Evolutionary conservation across 2,329 filamentous ascomycete genomes (phyloP).

Genomic region (Monilinia fructigena): DNA sequence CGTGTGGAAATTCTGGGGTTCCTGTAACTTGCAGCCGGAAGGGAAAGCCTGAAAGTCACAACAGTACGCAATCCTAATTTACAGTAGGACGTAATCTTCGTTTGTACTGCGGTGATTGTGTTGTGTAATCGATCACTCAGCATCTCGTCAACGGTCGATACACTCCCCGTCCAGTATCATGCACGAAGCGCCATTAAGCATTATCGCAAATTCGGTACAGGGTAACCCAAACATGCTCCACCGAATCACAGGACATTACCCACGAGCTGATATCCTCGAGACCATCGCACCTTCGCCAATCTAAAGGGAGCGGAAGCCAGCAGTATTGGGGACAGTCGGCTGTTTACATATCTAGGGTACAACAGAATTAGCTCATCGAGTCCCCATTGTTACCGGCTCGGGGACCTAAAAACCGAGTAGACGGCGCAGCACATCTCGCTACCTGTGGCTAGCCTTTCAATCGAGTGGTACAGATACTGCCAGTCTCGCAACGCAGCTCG

Average conservation of each 20-base stretch:
- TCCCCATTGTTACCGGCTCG: constrained; percentile 23
- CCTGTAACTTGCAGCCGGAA: constrained; percentile 22
- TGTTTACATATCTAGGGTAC: constrained; percentile 22
- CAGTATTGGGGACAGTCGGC: constrained; percentile 23
- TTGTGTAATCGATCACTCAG: constrained; percentile 16
- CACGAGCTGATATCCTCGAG: constrained; percentile 24
- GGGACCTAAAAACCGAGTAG: constrained; percentile 25
- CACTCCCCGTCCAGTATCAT: constrained; percentile 1
- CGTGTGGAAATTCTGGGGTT: constrained; percentile 25
- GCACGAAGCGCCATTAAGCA: constrained; percentile 18
- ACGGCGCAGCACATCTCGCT: constrained; percentile 24
- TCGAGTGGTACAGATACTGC: constrained; percentile 18
- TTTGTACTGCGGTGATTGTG: constrained; percentile 19
- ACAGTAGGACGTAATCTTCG: constrained; percentile 23
- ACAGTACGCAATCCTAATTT: constrained; percentile 19
- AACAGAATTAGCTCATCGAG: constrained; percentile 21
- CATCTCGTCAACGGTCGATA: constrained; percentile 20
- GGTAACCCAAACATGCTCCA: constrained; percentile 11
- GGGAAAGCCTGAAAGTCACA: constrained; percentile 20
- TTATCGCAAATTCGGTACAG: constrained; percentile 19
- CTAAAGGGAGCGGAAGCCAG: constrained; percentile 22
- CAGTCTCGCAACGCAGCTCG: constrained; percentile 22
- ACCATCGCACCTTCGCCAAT: constrained; percentile 23
- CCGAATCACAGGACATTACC: constrained; percentile 9
- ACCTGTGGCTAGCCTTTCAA: constrained; percentile 20